Conservation (phyloP, 768 basidiomycete genomes). For the Strobilomyces confusus region DNA sequence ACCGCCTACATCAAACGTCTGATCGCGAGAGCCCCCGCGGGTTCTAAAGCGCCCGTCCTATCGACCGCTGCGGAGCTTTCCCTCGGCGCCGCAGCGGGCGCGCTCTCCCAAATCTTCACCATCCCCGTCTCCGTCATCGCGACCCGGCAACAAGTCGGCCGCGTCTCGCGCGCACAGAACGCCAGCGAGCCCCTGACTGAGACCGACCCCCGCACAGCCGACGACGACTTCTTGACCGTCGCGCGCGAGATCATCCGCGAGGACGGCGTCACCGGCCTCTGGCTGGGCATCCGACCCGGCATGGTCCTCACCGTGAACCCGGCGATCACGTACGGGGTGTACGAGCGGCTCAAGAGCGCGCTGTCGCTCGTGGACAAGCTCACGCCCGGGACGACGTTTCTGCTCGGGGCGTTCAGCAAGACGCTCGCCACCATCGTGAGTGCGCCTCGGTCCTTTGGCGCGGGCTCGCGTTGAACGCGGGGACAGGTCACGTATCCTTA, state of each 20-base stretch:
- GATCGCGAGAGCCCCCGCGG: constrained; percentile 51
- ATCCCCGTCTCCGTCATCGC: constrained; percentile 98
- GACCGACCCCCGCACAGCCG: constrained; percentile 18
- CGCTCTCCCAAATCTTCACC: constrained; percentile 94
- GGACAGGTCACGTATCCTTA: constrained; percentile 88
- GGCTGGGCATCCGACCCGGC: constrained; percentile 90
- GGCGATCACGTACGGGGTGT: constrained; percentile 94
- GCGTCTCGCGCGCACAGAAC: constrained; percentile 18
- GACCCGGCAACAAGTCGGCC: constrained; percentile 91
- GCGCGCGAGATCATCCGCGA: constrained; percentile 85
- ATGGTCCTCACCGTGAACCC: constrained; percentile 97
- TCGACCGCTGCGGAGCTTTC: constrained; percentile 79
- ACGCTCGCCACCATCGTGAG: constrained; percentile 91
- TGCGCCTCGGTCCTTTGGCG: not conserved
- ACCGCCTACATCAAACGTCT: constrained; percentile 75
- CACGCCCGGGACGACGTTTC: constrained; percentile 73
- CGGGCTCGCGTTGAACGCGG: not conserved
- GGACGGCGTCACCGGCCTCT: constrained; percentile 83
- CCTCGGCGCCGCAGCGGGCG: constrained; percentile 90
- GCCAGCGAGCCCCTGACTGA: not conserved
- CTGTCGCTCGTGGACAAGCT: constrained; percentile 67
- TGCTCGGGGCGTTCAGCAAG: constrained; percentile 91
- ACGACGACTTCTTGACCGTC: constrained; percentile 76
- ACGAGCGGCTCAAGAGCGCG: constrained; percentile 83
- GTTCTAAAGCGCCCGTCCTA: constrained; percentile 57